A percentile compares a stretch with the other conserved stretches of the same genome.
Conservation (phyloP, 805 yeast species). For the Debaryomyces hansenii region DNA sequence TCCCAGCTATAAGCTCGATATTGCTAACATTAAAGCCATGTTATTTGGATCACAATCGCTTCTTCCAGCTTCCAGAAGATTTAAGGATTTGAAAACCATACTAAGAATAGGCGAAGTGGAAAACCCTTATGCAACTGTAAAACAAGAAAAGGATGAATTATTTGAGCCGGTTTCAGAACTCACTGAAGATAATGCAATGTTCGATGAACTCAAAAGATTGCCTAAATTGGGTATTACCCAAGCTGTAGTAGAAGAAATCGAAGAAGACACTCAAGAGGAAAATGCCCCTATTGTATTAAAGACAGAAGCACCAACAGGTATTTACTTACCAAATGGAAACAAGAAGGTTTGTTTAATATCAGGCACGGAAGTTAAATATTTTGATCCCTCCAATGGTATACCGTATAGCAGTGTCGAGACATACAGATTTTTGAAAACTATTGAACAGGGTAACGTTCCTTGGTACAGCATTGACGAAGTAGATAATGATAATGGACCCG, state of each 20-base stretch:
- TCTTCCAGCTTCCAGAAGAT: conserved; percentile 52
- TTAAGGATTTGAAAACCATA: conserved; percentile 54
- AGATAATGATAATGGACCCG: conserved; percentile 53
- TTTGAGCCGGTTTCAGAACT: conserved; percentile 34
- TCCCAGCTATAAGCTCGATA: conserved; percentile 15
- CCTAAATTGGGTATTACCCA: conserved; percentile 64
- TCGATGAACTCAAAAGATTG: conserved; percentile 44
- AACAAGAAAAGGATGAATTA: conserved; percentile 33
- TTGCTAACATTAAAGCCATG: conserved; percentile 25
- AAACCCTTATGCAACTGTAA: conserved; percentile 35
- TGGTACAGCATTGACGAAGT: conserved; percentile 54
- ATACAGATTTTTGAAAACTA: conserved; percentile 58
- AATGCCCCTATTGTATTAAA: conserved; percentile 44
- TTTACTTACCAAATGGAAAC: conserved; percentile 66
- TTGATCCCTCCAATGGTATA: conserved; percentile 85
- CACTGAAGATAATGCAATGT: conserved; percentile 36
- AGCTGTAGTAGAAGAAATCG: conserved; percentile 45
- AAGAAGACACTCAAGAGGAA: conserved; percentile 43
- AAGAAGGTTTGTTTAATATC: conserved; percentile 71
- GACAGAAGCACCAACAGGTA: conserved; percentile 75
- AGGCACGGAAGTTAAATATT: conserved; percentile 76
- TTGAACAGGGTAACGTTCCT: conserved; percentile 48
- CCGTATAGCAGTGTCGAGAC: conserved; percentile 84
- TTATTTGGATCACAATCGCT: conserved; percentile 65
- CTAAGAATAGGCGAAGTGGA: conserved; percentile 39